Conservation (phyloP, 148 eudicot species). For the Rhododendron mucronatum region DNA sequence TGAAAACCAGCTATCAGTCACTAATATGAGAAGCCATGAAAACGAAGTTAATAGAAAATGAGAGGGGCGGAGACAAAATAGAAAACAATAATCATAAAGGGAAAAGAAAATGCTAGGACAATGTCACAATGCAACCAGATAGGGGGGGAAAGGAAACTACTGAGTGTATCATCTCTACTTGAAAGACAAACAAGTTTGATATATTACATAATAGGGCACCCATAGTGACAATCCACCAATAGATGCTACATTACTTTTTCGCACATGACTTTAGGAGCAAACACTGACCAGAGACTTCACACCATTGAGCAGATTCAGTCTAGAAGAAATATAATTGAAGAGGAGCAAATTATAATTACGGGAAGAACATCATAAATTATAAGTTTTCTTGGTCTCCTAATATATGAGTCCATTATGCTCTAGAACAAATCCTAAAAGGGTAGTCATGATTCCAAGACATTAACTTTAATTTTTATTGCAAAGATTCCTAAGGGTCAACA, state of each 20-base stretch:
- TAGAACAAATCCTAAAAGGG: background rate
- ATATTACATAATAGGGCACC: background rate
- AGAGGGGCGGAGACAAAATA: background rate
- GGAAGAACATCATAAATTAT: background rate
- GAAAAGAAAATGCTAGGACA: background rate
- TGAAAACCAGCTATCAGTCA: constrained; percentile 4
- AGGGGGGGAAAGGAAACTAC: background rate
- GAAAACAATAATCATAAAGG: background rate
- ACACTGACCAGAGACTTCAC: background rate
- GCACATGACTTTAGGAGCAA: background rate
- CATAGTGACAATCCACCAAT: background rate
- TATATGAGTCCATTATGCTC: background rate
- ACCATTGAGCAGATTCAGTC: background rate
- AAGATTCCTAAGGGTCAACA: background rate
- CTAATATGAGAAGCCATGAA: background rate
- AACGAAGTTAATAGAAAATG: background rate
- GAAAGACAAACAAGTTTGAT: background rate
- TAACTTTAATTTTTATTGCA: background rate
- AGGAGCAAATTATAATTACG: background rate
- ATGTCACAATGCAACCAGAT: background rate
- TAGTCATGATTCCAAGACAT: background rate
- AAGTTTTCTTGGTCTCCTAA: background rate
- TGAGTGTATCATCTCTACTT: background rate
- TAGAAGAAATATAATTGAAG: background rate
- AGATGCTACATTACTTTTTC: background rate